Evolutionary conservation across 192 early-diverging fungal species (phyloP).

Genomic region (Paraglomus brasilianum): DNA sequence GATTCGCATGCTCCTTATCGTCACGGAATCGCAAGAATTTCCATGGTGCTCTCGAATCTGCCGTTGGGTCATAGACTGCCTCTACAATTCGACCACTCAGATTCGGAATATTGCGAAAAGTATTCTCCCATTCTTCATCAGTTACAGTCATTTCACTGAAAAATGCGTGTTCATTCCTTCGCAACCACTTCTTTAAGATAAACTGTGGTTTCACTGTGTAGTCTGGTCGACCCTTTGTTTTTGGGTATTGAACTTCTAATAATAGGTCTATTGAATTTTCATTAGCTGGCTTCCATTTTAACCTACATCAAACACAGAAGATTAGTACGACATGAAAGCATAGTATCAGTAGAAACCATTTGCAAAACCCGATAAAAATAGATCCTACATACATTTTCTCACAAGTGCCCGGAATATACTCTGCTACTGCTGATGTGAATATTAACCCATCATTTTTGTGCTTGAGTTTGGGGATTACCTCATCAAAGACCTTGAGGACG

Average conservation of each 20-base stretch:
- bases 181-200: conserved; percentile 49
- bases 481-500: conserved; percentile 51
- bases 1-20: conserved; percentile 78
- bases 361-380: background rate
- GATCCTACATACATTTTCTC: conserved; percentile 56
- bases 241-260: conserved; percentile 41
- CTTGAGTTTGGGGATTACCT: conserved; percentile 58
- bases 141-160: conserved; percentile 58
- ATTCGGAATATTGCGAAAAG: conserved; percentile 28
- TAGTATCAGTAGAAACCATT: background rate
- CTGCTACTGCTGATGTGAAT: conserved; percentile 62
- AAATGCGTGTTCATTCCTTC: conserved; percentile 32
- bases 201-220: conserved; percentile 45
- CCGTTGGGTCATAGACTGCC: conserved; percentile 53
- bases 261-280: conserved; percentile 82
- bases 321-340: background rate
- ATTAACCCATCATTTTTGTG: conserved; percentile 77
- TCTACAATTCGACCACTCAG: conserved; percentile 66
- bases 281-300: conserved; percentile 85
- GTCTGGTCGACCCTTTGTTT: conserved; percentile 30
- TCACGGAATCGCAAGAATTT: conserved; percentile 74
- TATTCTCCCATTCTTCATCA: conserved; percentile 52
- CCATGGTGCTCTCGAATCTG: conserved; percentile 54
- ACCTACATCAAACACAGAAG: conserved; percentile 40
- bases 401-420: conserved; percentile 68